Evolutionary conservation across 371 early-diverging fungal genomes (phyloP).

Genomic region (Mortierella sp.): DNA sequence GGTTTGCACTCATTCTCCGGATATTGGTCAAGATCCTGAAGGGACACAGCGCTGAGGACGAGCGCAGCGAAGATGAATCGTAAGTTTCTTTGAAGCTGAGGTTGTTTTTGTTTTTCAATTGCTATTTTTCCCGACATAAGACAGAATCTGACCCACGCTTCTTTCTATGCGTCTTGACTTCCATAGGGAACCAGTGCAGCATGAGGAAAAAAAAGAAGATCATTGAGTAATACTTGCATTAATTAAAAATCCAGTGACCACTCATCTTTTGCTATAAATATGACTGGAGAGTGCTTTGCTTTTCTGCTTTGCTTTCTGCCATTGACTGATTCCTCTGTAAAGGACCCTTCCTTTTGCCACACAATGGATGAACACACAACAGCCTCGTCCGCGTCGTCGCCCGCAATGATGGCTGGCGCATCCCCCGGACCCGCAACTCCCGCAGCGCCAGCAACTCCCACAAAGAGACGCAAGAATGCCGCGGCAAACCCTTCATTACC

Average conservation of each 20-base stretch:
- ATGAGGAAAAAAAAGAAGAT: slow-evolving; percentile 4
- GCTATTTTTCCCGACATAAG: not conserved
- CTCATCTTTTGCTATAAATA: not conserved
- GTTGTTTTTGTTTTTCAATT: not conserved
- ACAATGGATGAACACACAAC: no score
- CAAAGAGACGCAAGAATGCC: slow-evolving; percentile 31
- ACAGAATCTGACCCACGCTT: not conserved
- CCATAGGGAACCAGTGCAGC: not conserved
- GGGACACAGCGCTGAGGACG: slow-evolving; percentile 69
- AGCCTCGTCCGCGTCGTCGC: no score
- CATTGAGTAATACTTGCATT: not conserved
- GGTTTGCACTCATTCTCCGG: slow-evolving; percentile 75
- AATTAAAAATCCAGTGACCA: not conserved
- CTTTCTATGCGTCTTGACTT: not conserved
- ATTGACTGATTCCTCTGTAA: no score
- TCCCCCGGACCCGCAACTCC: slow-evolving; percentile 1
- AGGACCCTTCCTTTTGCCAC: not conserved
- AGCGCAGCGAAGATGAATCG: slow-evolving; percentile 74
- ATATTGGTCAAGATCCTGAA: slow-evolving; percentile 72
- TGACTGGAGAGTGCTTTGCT: not conserved
- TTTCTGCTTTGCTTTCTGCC: not conserved
- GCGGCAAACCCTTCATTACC: slow-evolving; percentile 19
- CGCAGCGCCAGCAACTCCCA: slow-evolving; percentile 21
- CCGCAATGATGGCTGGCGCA: not conserved
- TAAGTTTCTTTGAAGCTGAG: slow-evolving; percentile 12